Evolutionary conservation across 345 rosid genomes (phyloP).

Genomic region (Hibiscus syriacus): DNA sequence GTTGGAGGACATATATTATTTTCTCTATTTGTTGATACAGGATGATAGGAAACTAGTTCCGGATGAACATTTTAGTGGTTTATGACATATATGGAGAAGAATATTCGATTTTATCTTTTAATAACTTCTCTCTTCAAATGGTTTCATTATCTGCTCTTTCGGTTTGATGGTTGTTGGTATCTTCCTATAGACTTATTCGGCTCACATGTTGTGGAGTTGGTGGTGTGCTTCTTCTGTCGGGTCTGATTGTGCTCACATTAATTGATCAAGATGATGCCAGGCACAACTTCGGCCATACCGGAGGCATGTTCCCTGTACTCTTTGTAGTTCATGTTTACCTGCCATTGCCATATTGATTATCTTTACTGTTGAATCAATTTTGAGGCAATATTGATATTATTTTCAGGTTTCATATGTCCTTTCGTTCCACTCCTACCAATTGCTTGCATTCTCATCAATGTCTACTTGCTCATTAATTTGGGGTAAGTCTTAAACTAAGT

Average conservation of each 20-base stretch:
- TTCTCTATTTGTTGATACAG: too few species aligned
- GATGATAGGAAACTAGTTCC: too few species aligned
- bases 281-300: slow-evolving; percentile 84
- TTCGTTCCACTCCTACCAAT: slow-evolving; percentile 93
- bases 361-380: not conserved
- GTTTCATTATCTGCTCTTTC: not conserved
- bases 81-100: not conserved
- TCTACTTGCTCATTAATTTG: slow-evolving; percentile 77
- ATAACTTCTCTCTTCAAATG: not conserved
- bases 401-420: slow-evolving; percentile 85
- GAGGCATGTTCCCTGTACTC: slow-evolving; percentile 45
- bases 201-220: slow-evolving; percentile 66
- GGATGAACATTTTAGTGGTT: not conserved
- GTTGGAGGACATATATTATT: not conserved
- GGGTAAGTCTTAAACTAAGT: slow-evolving; percentile 52
- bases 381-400: not conserved
- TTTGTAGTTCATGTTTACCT: not conserved
- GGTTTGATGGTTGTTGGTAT: not conserved
- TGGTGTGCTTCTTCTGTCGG: slow-evolving; percentile 58
- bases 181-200: slow-evolving; percentile 42
- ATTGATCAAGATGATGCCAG: slow-evolving; percentile 88
- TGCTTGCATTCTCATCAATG: slow-evolving; percentile 74
- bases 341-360: not conserved
- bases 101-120: not conserved
- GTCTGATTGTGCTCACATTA: slow-evolving; percentile 57